Base-by-base conservation (phyloP, 768 basidiomycete species). In the Boletus rex-veris region DNA sequence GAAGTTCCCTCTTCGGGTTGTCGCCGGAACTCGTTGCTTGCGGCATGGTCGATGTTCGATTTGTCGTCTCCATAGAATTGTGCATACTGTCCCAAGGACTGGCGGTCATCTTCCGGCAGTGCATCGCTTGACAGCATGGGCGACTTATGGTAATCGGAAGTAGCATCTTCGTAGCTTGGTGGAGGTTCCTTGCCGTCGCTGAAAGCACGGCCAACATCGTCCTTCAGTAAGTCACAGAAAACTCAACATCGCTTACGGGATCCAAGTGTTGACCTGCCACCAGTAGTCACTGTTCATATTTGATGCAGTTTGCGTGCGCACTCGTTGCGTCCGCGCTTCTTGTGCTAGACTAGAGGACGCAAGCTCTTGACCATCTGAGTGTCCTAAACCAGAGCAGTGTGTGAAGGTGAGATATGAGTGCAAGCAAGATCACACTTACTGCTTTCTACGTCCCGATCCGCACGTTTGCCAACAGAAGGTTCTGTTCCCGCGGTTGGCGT, bases 151-250 rank as follows among this genome's bases (percentile, higher is more conserved):
- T 36, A 15, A 35, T 42, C 15, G 26, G 50, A 41, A 30, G 44
- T 9, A 10, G 36, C 39, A 7, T 55, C 61, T 18, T 63, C n/a
- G 11, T 59, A 59, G 18, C 53, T 62, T 18, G 61, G 60, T 14
- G 60, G 61, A 40, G 57, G 53, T 15, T 50, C 57, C 5, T 52
- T 24, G 7, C 14, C 35, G 14, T 45, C 51, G 5, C 59, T 33
- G 33, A 14, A 14, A 3, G 3, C 11, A 2, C 26, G 16, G 5
- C 8, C 16, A 44, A 24, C 7, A 3, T 54, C 10, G 21, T 48
- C 15, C 2, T 18, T 43, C 40, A 46, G 4, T 9, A 45, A 18
- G 19, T 41, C 40, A 6, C 26, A 4, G 7, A 7, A 33, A 26
- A 5, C 7, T 12, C 24, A 16, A 44, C 19, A 41, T 26, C 8